Percentiles rank a stretch among this genome's conserved stretches.
phyloP scores from a whole-genome alignment of 768 basidiomycete species.

The Mycena crocata region DNA sequence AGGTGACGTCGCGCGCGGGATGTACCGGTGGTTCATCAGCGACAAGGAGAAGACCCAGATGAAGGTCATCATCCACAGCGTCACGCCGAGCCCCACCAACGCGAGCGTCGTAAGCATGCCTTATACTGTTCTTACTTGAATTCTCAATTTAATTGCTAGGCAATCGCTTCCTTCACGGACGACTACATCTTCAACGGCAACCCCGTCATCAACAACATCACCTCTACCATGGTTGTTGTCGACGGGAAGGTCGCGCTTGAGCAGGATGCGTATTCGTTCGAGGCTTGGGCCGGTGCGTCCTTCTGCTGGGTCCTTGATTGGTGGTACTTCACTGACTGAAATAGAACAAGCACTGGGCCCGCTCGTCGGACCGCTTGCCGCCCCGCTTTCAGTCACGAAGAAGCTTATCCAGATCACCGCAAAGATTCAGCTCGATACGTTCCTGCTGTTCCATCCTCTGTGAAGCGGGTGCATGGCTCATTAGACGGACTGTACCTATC shows the following conservation, averaged over 20 bases:
- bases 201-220: conserved; percentile 22
- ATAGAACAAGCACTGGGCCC: conserved; percentile 18
- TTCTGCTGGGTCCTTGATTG: not conserved
- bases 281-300: conserved; percentile 12
- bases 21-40: conserved; percentile 23
- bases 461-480: not conserved
- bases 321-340: not conserved
- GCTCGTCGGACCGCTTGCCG: conserved; percentile 8
- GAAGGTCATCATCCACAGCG: conserved; percentile 22
- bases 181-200: conserved; percentile 21
- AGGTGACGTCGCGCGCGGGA: conserved; percentile 18
- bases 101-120: not conserved
- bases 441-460: conserved; percentile 20
- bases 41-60: conserved; percentile 17
- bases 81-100: conserved; percentile 9
- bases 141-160: not conserved
- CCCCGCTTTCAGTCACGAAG: conserved; percentile 1
- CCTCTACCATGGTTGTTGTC: conserved; percentile 3
- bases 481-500: not conserved
- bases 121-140: not conserved
- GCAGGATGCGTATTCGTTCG: conserved; percentile 17
- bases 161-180: conserved; percentile 18
- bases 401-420: conserved; percentile 7
- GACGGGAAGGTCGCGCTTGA: conserved; percentile 8
- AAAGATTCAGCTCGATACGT: conserved; percentile 6